Base-by-base conservation (phyloP, 371 early-diverging fungal genomes). In the Mortierella sp. region DNA sequence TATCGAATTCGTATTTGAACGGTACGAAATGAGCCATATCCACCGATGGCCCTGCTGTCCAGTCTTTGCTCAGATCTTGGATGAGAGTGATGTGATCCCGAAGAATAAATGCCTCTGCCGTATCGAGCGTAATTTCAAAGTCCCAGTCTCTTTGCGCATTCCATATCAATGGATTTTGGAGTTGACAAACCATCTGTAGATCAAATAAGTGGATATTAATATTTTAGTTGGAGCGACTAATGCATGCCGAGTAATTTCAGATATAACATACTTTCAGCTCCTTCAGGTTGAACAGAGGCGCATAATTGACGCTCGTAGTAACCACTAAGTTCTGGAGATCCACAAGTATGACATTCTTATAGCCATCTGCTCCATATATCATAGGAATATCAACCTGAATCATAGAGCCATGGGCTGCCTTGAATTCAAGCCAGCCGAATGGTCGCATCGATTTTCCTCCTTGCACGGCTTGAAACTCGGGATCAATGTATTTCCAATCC, bases 1-100 rank as follows among this genome's bases (percentile, higher is more conserved):
- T 75, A 23, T 86, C 82, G 55, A 93, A 71, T 17, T 76, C 72
- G 75, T 95, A 95, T 12, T 84, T 85, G 54, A 90, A 88, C 2
- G 96, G 95, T 42, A 92, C 87, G 79, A 95, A 94, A 68, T 90
- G 87, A 0, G 89, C 80, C 53, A 89, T 75, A 34, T 91, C 89
- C 1, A 84, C 78, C 3, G 91, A 76, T 17, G 88, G 84, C 0
- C 85, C 85, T 0, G 91, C 85, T 12, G 90, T 85, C 90, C 94
- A 93, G 68, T 96, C 96, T 43, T 89, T 89, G 61, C 89, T 76
- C 15, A 94, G 69, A 75, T 96, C 96, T 76, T 91, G 91, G 23
- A 96, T 59, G 8, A 96, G 80, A 6, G 89, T 89, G n/a, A 95
- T 88, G 69, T 96, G 96, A 57, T 96, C 96, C 12, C 94, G 87